These are phyloP conservation scores for Leccinum disarticulatum DNA, from an alignment of 768 basidiomycete species.

Conservation along the genomic window DNA sequence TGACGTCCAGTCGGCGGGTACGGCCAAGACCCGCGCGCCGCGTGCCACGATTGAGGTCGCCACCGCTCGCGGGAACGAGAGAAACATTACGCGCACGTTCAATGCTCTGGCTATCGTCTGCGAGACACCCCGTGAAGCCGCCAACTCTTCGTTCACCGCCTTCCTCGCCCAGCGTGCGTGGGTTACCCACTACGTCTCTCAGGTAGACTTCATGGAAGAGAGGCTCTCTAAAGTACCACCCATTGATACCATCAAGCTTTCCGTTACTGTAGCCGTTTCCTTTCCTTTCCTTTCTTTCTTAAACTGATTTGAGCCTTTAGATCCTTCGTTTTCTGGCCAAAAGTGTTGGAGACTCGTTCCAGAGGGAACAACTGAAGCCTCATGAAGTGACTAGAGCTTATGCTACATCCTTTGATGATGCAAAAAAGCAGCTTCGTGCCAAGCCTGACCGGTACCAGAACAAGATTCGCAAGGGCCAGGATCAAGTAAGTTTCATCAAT, in stretches of 20 bases:
- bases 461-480: constrained; percentile 30
- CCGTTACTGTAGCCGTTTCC: constrained; percentile 17
- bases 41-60: constrained; percentile 20
- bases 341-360: constrained; percentile 25
- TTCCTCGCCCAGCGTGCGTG: constrained; percentile 33
- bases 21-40: constrained; percentile 17
- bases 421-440: constrained; percentile 18
- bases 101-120: not conserved
- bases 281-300: not conserved
- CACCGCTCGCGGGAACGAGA: constrained; percentile 1
- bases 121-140: not conserved
- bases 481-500: constrained; percentile 35
- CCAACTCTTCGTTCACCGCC: constrained; percentile 5
- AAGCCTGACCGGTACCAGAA: constrained; percentile 25
- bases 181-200: constrained; percentile 32
- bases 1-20: constrained; percentile 27
- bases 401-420: constrained; percentile 10
- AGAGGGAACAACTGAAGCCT: constrained; percentile 29
- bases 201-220: constrained; percentile 20
- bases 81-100: constrained; percentile 21
- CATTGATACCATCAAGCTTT: constrained; percentile 26
- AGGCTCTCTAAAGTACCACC: constrained; percentile 23
- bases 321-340: constrained; percentile 29
- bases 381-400: constrained; percentile 23
- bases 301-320: constrained; percentile 15